Evolutionary conservation across 768 basidiomycete species (phyloP), one percentile per base, ranked within the genome.

Genomic region (Suillus weaverae): DNA sequence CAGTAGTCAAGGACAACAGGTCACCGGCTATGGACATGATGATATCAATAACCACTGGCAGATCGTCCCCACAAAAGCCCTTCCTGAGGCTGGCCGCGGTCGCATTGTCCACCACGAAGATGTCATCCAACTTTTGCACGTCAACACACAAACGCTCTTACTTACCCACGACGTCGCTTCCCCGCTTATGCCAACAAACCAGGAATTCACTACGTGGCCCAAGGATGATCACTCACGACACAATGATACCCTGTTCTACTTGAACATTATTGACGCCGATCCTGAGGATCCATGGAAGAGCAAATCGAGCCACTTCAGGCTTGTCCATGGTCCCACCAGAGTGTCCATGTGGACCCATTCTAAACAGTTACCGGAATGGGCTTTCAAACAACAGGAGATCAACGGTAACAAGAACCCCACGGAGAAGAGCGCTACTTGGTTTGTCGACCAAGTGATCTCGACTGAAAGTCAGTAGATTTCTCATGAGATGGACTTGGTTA

Each of bases 111-210:
- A 93, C 54, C 89, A 98, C 67, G 85, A 91, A 65, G 97, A 99
- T 75, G 77, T 93, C 61, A 83, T 99, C 68, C 95, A 94, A 71
- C 85, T 99, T 22, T 81, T 95, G 30, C 97, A 99, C 71, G 85
- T 94, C 73, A 86, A 86, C 74, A 97, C 96, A 11, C 81, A 96
- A 67, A 86, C 88, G 1, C 77, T 88, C 64, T 88, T 99, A 54
- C 79, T 99, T 51, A 97, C 96, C 3, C 97, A 99, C 71, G 97
- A 99, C 75, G 97, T 99, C 64, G 97, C 97, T 0, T 97, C 94
- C 1, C 93, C 97, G 5, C 85, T 95, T 57, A 96, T 94, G 90
- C 90, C 97, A 18, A 99, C 97, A 56, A 99, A 99, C 76, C 95
- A 98, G 74, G 97, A 99, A 76, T 95, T 99, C 77, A 99, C 97